A percentile compares a stretch with the other conserved stretches of the same genome.
Evolutionary conservation across 2,329 filamentous ascomycete genomes (phyloP).

Genomic region (Penicillium sp.): DNA sequence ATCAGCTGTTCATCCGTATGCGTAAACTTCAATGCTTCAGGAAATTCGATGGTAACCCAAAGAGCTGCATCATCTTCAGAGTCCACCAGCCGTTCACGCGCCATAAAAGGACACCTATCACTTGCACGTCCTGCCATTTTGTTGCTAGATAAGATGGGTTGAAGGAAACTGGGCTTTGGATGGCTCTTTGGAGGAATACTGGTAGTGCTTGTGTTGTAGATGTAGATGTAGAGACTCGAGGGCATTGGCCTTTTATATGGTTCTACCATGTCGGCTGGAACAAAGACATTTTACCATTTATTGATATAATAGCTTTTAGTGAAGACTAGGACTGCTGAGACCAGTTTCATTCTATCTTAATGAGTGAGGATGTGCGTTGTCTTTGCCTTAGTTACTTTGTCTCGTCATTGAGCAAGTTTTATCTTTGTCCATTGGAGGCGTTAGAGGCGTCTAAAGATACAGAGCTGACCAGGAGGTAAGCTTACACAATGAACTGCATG

Average conservation of each 20-base stretch:
- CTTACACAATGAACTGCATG: neutral
- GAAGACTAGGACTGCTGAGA: too few relatives aligned
- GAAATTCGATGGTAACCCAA: neutral
- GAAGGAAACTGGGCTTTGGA: too few relatives aligned
- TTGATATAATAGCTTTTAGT: neutral
- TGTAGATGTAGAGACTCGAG: neutral
- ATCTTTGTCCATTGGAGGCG: neutral
- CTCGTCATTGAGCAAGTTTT: neutral
- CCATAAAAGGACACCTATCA: neutral
- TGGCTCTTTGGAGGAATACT: too few relatives aligned
- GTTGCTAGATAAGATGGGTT: neutral
- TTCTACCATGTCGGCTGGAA: neutral
- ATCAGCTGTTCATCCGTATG: neutral
- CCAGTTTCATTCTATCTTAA: neutral
- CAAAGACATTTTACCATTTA: neutral
- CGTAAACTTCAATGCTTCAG: neutral
- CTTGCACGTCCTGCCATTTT: neutral
- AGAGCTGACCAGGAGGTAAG: neutral
- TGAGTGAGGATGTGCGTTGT: neutral
- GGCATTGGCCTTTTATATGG: neutral
- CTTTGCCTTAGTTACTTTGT: neutral
- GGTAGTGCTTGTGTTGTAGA: neutral
- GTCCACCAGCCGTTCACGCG: neutral
- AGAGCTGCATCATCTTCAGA: neutral
- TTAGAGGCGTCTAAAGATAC: neutral